These are phyloP conservation scores for Nicotiana knightiana DNA, from an alignment of 257 asterid species.

Conservation along the genomic window DNA sequence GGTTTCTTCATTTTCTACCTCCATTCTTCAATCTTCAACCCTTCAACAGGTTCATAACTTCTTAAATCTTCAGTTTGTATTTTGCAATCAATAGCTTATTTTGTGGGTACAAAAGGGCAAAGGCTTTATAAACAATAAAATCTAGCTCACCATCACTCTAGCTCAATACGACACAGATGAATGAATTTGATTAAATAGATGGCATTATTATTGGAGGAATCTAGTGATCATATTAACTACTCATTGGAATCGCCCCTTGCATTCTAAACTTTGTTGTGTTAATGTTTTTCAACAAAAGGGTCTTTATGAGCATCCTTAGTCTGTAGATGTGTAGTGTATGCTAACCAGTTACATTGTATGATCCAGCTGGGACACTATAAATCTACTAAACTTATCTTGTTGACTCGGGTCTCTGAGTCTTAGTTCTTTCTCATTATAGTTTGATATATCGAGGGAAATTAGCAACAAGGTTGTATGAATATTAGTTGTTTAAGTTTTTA, in stretches of 20 bases:
- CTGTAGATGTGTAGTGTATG: not conserved
- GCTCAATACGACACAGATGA: slow-evolving; percentile 51
- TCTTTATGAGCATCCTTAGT: not conserved
- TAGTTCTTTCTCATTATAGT: not conserved
- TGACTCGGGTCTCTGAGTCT: not conserved
- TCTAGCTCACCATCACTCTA: slow-evolving; percentile 25
- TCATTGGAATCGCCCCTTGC: not conserved
- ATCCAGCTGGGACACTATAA: slow-evolving; percentile 7
- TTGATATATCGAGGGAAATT: not conserved
- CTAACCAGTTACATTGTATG: not conserved
- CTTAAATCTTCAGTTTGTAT: no score
- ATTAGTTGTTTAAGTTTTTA: no score
- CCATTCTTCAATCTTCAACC: no score
- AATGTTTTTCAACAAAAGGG: not conserved
- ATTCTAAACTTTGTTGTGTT: not conserved
- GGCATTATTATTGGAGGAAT: not conserved
- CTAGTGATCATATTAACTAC: not conserved
- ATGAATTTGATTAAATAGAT: not conserved
- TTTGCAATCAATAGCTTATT: no score
- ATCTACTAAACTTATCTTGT: not conserved
- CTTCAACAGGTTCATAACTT: no score
- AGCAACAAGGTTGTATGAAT: not conserved
- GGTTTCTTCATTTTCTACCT: no score
- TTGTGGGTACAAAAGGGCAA: no score
- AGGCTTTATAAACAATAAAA: no score